Conservation (phyloP, 805 yeast species). For the Barnettozyma salicaria region DNA sequence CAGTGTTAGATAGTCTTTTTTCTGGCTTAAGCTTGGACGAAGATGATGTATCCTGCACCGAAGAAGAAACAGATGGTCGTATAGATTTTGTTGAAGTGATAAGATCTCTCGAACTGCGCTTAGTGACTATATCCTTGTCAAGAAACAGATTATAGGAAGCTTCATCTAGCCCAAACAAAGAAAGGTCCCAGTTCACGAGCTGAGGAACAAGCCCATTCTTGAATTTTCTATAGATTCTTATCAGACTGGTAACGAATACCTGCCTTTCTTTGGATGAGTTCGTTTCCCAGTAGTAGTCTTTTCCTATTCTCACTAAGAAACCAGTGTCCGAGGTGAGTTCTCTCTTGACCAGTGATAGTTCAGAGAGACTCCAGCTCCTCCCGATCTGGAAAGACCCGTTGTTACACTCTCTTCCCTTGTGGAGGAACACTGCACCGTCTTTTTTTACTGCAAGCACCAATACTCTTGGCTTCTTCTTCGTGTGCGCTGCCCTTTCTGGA, state of each 20-base stretch:
- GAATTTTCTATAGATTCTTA: slow-evolving; percentile 48
- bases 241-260: slow-evolving; percentile 48
- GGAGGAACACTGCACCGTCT: slow-evolving; percentile 64
- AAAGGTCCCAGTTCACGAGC: slow-evolving; percentile 45
- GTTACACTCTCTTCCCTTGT: slow-evolving; percentile 77
- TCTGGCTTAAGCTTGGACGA: not conserved
- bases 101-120: not conserved
- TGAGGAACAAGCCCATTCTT: slow-evolving; percentile 51
- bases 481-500: slow-evolving; percentile 42
- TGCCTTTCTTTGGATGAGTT: slow-evolving; percentile 50
- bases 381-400: slow-evolving; percentile 83
- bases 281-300: slow-evolving; percentile 81
- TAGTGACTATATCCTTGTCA: slow-evolving; percentile 12
- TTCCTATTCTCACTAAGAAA: slow-evolving; percentile 55
- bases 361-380: slow-evolving; percentile 83
- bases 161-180: slow-evolving; percentile 35
- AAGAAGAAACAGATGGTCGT: not conserved
- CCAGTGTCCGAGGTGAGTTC: slow-evolving; percentile 51
- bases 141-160: slow-evolving; percentile 27
- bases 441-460: slow-evolving; percentile 52
- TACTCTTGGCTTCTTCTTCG: slow-evolving; percentile 55
- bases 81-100: not conserved
- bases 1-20: slow-evolving; percentile 4
- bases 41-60: not conserved
- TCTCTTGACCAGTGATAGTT: slow-evolving; percentile 50